Evolutionary conservation across 331 rosid genomes (phyloP).

Genomic region (Quercus phellos): DNA sequence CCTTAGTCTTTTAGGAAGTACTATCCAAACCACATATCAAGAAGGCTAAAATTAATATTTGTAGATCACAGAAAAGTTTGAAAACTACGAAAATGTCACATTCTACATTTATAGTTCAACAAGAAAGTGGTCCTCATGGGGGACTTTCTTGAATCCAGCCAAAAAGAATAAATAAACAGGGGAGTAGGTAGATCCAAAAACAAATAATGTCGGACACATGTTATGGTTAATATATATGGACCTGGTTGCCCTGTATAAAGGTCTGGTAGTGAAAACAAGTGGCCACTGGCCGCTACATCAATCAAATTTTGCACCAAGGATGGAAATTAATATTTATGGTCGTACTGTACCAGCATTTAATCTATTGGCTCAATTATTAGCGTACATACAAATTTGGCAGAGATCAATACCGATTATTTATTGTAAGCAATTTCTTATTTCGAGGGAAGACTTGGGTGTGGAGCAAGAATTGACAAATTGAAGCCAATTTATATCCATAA

Average conservation of each 20-base stretch:
- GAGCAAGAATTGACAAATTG: no score
- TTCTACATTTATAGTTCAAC: background rate
- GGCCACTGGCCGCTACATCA: background rate
- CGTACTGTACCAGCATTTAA: background rate
- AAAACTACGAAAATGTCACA: background rate
- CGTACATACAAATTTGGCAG: background rate
- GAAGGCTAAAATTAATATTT: background rate
- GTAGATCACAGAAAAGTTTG: background rate
- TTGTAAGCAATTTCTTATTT: no score
- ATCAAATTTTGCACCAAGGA: background rate
- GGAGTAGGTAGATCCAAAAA: background rate
- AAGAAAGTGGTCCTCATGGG: background rate
- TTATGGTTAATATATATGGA: background rate
- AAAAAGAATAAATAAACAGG: background rate
- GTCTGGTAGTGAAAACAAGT: background rate
- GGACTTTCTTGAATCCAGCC: background rate
- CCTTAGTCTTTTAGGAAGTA: background rate
- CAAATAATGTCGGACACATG: background rate
- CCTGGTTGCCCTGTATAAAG: background rate
- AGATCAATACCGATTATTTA: background rate
- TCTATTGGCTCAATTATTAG: background rate
- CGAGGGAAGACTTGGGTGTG: no score
- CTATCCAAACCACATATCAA: background rate
- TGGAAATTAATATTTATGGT: background rate
- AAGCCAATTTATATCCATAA: no score